Base-by-base conservation (phyloP, 2,329 filamentous ascomycete genomes). In the Gaeumannomyces tritici region DNA sequence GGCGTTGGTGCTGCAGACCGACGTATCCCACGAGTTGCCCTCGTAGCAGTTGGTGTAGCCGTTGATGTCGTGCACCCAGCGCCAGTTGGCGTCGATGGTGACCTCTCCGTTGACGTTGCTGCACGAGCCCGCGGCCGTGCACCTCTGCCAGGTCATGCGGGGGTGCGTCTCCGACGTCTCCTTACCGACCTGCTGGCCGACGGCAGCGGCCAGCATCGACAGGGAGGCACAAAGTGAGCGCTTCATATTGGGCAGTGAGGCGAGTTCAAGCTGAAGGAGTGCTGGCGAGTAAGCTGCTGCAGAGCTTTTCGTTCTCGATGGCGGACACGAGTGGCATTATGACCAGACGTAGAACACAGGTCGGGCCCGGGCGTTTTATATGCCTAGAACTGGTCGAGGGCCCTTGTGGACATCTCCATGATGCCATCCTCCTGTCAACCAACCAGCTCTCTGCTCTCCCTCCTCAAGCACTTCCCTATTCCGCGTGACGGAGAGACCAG, bases 51-150 rank as follows among this genome's bases (percentile, higher is more conserved):
- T 82, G 66, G 72, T 76, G 67, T 76, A 79, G 56, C 77, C 76
- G 29, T 68, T 67, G 55, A 73, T 76, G 42, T 73, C 72, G 71
- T 85, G 81, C 60, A 83, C 71, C 83, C 83, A 85, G 62, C 82
- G 77, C 82, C 82, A 85, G 73, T 84, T 85, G 65, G 80, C 68
- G 67, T 85, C 82, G 65, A 85, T 71, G 47, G 80, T 77, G 60
- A 85, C 74, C 60, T 78, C 78, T 33, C 79, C 80, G 60, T 71
- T 72, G 62, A 79, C 73, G 26, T 74, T 77, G 3, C 77, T 77
- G 71, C 83, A 85, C 35, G 73, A 74, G 61, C 78, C 76, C 57
- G 69, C 70, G 24, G 73, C 71, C 29, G 79, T 77, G 69, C 82
- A 85, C 65, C 75, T 76, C 67, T 81, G 74, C 77, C 79, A 82